Evolutionary conservation across 2,329 filamentous ascomycete species (phyloP).

Genomic region (Pyricularia sp.): DNA sequence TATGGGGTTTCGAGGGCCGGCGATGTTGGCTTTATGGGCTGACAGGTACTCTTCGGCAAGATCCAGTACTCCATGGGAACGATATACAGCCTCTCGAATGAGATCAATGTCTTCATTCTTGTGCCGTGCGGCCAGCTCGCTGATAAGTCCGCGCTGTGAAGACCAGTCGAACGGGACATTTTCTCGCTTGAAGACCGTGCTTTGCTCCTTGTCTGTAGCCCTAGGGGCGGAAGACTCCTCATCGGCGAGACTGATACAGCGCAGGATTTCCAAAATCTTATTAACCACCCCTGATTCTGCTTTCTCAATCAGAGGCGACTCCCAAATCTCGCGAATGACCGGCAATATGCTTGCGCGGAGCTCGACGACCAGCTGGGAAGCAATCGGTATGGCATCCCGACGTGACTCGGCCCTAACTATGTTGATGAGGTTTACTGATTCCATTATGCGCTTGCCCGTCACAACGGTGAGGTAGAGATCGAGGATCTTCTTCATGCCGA

Average conservation of each 20-base stretch:
- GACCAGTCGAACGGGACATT: conserved; percentile 34
- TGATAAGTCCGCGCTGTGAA: conserved; percentile 13
- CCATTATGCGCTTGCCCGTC: conserved; percentile 66
- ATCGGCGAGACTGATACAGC: conserved; percentile 64
- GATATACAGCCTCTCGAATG: conserved; percentile 66
- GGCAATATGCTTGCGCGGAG: conserved; percentile 70
- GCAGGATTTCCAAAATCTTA: conserved; percentile 71
- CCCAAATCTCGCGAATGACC: conserved; percentile 67
- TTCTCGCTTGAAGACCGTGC: conserved; percentile 28
- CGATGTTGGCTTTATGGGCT: conserved; percentile 42
- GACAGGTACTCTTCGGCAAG: conserved; percentile 63
- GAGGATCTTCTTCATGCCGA: conserved; percentile 68
- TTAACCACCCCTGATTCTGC: conserved; percentile 52
- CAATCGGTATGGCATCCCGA: conserved; percentile 17
- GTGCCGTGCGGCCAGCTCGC: conserved; percentile 14
- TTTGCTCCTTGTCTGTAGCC: conserved; percentile 39
- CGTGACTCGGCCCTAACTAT: not conserved
- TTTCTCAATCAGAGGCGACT: conserved; percentile 71
- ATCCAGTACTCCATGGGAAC: conserved; percentile 54
- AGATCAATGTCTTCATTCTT: conserved; percentile 44
- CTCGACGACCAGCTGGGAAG: conserved; percentile 74
- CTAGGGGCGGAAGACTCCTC: conserved; percentile 54
- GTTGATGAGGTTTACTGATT: conserved; percentile 49
- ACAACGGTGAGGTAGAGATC: conserved; percentile 67
- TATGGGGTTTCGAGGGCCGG: conserved; percentile 53